Evolutionary conservation across 768 basidiomycete genomes (phyloP), one percentile per base, ranked within the genome.

Genomic region (Pleurotus platypus): DNA sequence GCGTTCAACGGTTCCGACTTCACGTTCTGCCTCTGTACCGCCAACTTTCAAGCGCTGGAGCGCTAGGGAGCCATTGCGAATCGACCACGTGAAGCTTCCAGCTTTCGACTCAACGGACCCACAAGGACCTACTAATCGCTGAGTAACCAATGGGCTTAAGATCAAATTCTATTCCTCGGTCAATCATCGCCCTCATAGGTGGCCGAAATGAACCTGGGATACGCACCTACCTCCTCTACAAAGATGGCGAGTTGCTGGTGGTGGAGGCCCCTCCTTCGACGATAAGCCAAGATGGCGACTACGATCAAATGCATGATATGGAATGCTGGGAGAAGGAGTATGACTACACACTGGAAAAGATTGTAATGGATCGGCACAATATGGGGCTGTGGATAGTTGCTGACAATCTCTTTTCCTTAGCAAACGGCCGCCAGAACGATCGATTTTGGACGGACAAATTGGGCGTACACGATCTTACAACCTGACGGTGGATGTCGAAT

Each of bases 401-500:
- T 54, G 18, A 54, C 8, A 12, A 16, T 15, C 11, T 20, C 13
- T 37, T 5, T 54, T 11, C 3, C 18, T 40, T 39, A 72, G 70
- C 67, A 73, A 64, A 60, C 63, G 6, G 61, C 70, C 4, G 58
- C 73, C 2, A 58, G 64, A 20, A 63, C 59, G 15, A 63, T 74
- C 15, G 69, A 70, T 9, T 74, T 76, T 48, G 69, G 67, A 3
- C 62, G 62, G 56, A 66, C 66, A 12, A 76, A 74, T 51, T 76
- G 73, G 72, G 71, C 65, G 2, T 75, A 74, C 58, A 62, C 73
- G 2, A 51, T 70, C 5, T 50, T 56, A n/a, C 57, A 58, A 38
- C 40, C 58, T 0, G 62, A 67, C 20, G 68, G 69, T n/a, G 68
- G 67, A 6, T 72, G 69, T 53, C 63, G 65, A 3, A 60, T 78